Percentiles rank a stretch among this genome's conserved stretches.
These are phyloP conservation scores for Colletotrichum spinosum DNA, from an alignment of 2,329 filamentous ascomycete genomes.

Conservation along the genomic window DNA sequence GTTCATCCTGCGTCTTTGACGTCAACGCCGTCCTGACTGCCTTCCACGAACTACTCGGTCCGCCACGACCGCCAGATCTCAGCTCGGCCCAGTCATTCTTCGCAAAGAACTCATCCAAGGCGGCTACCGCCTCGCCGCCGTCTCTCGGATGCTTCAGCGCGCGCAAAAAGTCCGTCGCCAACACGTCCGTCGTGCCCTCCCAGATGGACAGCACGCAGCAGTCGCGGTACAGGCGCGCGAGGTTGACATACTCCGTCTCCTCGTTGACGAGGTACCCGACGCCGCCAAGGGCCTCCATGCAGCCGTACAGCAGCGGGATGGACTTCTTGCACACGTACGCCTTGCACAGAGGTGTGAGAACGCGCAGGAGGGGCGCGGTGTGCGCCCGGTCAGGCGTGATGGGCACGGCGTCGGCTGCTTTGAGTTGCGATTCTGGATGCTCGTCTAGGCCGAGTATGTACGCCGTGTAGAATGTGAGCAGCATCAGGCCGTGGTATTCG, in stretches of 20 bases:
- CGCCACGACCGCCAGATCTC: slow-evolving; percentile 38
- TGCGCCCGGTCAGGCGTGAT: slow-evolving; percentile 50
- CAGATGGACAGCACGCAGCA: slow-evolving; percentile 74
- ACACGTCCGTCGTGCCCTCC: slow-evolving; percentile 80
- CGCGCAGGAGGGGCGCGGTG: slow-evolving; percentile 60
- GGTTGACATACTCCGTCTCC: slow-evolving; percentile 70
- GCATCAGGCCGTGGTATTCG: slow-evolving; percentile 67
- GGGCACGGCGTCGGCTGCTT: neutral
- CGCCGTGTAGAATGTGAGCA: slow-evolving; percentile 65
- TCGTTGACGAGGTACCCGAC: slow-evolving; percentile 75
- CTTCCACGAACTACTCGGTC: slow-evolving; percentile 50
- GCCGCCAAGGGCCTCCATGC: slow-evolving; percentile 74
- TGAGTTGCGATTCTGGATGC: slow-evolving; percentile 41
- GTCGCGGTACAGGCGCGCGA: slow-evolving; percentile 75
- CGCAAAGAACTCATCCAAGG: slow-evolving; percentile 55
- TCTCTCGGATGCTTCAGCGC: slow-evolving; percentile 57
- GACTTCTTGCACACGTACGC: slow-evolving; percentile 65
- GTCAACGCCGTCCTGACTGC: slow-evolving; percentile 52
- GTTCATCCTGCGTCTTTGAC: slow-evolving; percentile 46
- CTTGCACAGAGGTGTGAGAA: slow-evolving; percentile 71
- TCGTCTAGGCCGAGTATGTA: slow-evolving; percentile 67
- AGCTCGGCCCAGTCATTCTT: slow-evolving; percentile 10
- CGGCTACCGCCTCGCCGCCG: slow-evolving; percentile 52
- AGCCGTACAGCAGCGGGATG: slow-evolving; percentile 63
- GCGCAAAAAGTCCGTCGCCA: slow-evolving; percentile 57